These are phyloP conservation scores for Cutaneotrichosporon cavernicola DNA, from an alignment of 1,284 basidiomycete species.

Conservation along the genomic window DNA sequence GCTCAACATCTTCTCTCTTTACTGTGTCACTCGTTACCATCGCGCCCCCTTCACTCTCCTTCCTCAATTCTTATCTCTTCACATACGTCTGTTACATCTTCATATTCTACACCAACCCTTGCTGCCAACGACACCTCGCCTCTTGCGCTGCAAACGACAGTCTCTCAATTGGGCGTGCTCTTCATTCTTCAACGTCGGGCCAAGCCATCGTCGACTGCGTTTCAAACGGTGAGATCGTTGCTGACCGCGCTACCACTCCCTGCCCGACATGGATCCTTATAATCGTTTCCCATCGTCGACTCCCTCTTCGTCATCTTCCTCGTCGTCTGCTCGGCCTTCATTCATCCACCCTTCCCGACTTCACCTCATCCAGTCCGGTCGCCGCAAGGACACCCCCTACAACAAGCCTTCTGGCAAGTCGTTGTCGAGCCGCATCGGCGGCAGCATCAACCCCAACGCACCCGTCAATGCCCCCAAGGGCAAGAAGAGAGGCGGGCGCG, in stretches of 20 bases:
- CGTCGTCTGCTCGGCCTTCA: neutral
- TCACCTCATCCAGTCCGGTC: constrained; percentile 23
- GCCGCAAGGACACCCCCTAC: constrained; percentile 30
- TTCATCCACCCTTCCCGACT: constrained; percentile 14
- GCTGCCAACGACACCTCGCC: neutral
- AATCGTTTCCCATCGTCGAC: neutral
- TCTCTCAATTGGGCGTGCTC: neutral
- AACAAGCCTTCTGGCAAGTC: constrained; percentile 19
- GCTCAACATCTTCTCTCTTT: neutral
- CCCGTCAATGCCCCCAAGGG: neutral
- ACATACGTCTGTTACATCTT: too few species aligned
- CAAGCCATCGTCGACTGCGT: neutral
- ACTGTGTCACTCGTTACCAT: constrained; percentile 6
- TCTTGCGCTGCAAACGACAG: too few species aligned
- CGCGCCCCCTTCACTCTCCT: too few species aligned
- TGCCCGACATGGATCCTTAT: neutral
- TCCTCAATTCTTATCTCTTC: too few species aligned
- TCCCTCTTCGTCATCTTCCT: constrained; percentile 5
- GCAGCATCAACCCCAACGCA: constrained; percentile 8
- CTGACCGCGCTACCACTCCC: neutral
- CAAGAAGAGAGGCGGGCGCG: constrained; percentile 17
- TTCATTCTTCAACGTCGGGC: neutral
- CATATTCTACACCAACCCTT: constrained; percentile 4
- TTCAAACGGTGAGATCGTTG: neutral
- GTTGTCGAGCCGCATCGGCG: constrained; percentile 24